Evolutionary conservation across 176 grass and related monocot species (phyloP), one percentile per base, ranked within the genome.

Genomic region (Zizania latifolia): DNA sequence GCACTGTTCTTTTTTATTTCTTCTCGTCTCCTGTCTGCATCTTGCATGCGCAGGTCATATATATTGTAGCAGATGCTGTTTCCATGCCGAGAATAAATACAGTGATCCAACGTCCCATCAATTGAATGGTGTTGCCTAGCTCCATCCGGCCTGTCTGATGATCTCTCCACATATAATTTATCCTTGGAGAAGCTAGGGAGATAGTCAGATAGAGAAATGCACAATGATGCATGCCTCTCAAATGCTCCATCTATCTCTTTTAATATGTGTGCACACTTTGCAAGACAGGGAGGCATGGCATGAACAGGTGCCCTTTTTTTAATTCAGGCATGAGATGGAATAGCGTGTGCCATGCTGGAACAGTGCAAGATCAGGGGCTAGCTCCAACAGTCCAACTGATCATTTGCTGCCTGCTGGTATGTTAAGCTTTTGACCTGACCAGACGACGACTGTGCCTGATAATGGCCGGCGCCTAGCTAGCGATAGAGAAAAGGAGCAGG

Each of bases 41-140:
- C n/a, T n/a, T n/a, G n/a, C n/a, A n/a, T n/a, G n/a, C n/a, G n/a
- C n/a, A n/a, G n/a, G n/a, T n/a, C n/a, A n/a, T n/a, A n/a, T n/a
- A n/a, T 15, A 2, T 21, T 1, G 7, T 41, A 34, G 29, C 16
- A 24, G 35, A 9, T 64, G 37, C 39, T 83, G 74, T 78, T 57
- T 65, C 16, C 41, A 62, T 75, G 62, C 14, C 46, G 48, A 67
- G 85, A 74, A 87, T 78, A 80, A 78, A 83, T 51, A 87, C 85
- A 88, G 85, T 87, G 80, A 88, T 79, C 80, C 68, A 79, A 45
- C 75, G 75, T 88, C 80, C 85, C 80, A 55, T 88, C 85, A 68
- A 58, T 61, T 74, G 27, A 72, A 72, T 72, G 64, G 64, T 33
- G 53, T 40, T 68, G 15, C 36, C 50, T 22, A n/a, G n/a, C 19